A percentile compares a stretch with the other conserved stretches of the same genome.
These are phyloP conservation scores for Protomyces macrosporus DNA, from an alignment of 1,139 yeast genomes.

Conservation along the genomic window DNA sequence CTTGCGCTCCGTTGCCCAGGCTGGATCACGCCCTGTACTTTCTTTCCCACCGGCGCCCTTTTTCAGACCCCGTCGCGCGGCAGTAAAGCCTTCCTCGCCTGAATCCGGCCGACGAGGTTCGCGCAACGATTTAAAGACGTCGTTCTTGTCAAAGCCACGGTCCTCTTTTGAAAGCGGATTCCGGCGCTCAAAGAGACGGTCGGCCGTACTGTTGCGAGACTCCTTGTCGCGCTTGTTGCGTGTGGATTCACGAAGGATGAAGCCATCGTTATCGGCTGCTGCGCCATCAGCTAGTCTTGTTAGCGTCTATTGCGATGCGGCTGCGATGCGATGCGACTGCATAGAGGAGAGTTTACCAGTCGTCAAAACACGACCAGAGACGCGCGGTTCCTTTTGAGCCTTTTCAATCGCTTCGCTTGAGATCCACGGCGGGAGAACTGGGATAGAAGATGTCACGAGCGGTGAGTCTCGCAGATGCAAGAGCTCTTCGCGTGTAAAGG, in stretches of 20 bases:
- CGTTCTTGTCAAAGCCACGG: conserved; percentile 5
- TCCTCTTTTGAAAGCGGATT: not conserved
- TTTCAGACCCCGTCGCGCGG: not conserved
- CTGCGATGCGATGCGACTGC: not conserved
- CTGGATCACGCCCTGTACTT: not conserved
- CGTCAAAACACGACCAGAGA: not conserved
- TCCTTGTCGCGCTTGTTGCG: not conserved
- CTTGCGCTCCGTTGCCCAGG: not conserved
- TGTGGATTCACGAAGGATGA: not conserved
- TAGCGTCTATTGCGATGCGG: not conserved
- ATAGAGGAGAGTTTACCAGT: not conserved
- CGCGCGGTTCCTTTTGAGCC: not conserved
- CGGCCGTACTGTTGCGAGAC: not conserved
- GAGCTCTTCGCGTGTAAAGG: conserved; percentile 10
- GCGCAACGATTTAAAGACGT: not conserved
- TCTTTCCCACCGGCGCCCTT: not conserved
- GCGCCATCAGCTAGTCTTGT: not conserved
- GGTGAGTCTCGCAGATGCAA: conserved; percentile 17
- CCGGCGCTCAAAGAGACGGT: conserved; percentile 6
- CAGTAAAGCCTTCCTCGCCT: conserved; percentile 3
- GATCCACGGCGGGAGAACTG: conserved; percentile 20
- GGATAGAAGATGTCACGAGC: conserved; percentile 1
- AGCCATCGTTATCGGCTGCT: not conserved
- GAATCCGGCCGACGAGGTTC: conserved; percentile 8
- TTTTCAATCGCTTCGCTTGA: conserved; percentile 17